These are phyloP conservation scores for Thermothielavioides terrestris DNA, from an alignment of 495 filamentous ascomycete species.

Conservation along the genomic window DNA sequence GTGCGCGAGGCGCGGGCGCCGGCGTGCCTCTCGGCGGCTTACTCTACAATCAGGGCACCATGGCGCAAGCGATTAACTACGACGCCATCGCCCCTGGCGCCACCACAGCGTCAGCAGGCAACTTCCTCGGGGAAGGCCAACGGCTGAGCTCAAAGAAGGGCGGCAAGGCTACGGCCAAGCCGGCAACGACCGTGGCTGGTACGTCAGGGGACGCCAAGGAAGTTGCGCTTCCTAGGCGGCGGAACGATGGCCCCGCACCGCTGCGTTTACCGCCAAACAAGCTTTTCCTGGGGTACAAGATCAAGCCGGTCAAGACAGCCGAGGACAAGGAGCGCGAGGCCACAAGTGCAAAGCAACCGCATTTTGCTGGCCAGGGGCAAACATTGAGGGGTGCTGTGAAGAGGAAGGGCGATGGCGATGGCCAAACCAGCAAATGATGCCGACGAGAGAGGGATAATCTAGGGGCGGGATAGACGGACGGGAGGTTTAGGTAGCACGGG, in stretches of 20 bases:
- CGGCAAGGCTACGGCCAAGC: constrained; percentile 68
- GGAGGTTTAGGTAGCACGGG: too few relatives aligned
- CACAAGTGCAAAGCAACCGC: constrained; percentile 54
- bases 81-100: constrained; percentile 80
- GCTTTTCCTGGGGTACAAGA: constrained; percentile 90
- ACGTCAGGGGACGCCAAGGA: constrained; percentile 50
- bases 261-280: constrained; percentile 79
- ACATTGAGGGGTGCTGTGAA: constrained; percentile 65
- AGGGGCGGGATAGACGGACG: constrained; percentile 29
- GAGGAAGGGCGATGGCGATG: constrained; percentile 36
- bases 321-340: constrained; percentile 59
- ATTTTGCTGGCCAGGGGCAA: constrained; percentile 83
- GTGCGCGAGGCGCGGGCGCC: constrained; percentile 20
- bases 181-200: constrained; percentile 70
- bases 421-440: constrained; percentile 26
- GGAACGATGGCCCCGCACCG: constrained; percentile 74
- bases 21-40: constrained; percentile 61
- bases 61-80: constrained; percentile 97
- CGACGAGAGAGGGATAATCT: constrained; percentile 20
- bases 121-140: constrained; percentile 72
- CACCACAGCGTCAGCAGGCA: constrained; percentile 54
- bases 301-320: constrained; percentile 76
- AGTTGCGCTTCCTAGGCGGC: constrained; percentile 30
- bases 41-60: constrained; percentile 75
- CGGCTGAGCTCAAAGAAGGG: constrained; percentile 72